Base-by-base conservation (phyloP, 2,329 filamentous ascomycete genomes). In the Taxawa tesnikishii region DNA sequence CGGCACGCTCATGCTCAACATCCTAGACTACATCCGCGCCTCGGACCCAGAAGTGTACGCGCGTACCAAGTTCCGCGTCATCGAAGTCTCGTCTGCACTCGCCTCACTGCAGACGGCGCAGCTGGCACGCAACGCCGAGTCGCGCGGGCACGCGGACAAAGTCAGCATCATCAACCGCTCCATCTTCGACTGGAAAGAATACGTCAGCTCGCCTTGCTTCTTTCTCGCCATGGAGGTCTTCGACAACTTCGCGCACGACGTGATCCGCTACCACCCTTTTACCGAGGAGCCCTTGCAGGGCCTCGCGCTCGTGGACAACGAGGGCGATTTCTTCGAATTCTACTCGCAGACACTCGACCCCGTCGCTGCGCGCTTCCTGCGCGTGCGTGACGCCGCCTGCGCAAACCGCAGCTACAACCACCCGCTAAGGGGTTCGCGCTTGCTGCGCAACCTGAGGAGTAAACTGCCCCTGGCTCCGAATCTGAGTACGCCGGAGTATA, bases 161-260 rank as follows among this genome's bases (percentile, higher is more conserved):
- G 85, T 96, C 34, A 83, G 94, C 47, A 94, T 98, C 53, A 78
- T 96, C 59, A 94, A 96, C 61, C 74, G 76, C 45, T 92, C 83
- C 49, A 82, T 98, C 51, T 96, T 98, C 51, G 84, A 94, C 56
- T 98, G 90, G 88, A 65, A 79, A 42, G 73, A 73, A 28, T 83
- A 81, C 43, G 83, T 94, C n/a, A 79, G 84, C 6, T 82, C 79
- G 3, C 90, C 88, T 0, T 96, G 90, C 63, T 98, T 93, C 67
- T 96, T 98, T 66, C 73, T 98, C 26, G 90, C 88, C 27, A 80
- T 98, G 59, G 90, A 98, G 59, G 90, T 98, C 43, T 94, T 94
- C 50, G 90, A 98, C 65, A 98, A 98, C 61, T 96, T 98, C 54
- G 78, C 84, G 21, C 92, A 98, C 62, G 90, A 98, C 60, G 73